Base-by-base conservation (phyloP, 2,329 filamentous ascomycete species). In the Xylaria hypoxylon region DNA sequence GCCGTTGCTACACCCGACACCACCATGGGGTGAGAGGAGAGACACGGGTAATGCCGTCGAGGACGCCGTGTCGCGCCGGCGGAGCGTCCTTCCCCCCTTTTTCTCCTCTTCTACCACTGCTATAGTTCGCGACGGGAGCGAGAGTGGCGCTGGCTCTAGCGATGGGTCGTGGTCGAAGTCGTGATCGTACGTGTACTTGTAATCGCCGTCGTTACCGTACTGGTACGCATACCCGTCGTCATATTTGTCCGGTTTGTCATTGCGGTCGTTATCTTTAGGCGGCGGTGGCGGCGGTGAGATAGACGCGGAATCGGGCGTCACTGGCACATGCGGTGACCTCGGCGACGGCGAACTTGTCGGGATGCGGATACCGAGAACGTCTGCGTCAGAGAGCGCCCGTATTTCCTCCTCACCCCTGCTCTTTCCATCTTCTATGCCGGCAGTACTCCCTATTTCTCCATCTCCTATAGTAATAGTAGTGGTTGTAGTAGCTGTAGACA, bases 141-240 rank as follows among this genome's bases (percentile, higher is more conserved):
- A 53, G 13, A 70, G 68, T 8, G 65, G 68, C 3, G 65, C 62
- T 7, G 65, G 65, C n/a, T 68, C 47, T 7, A 70, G 65, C 13
- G 65, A 61, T 17, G 42, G 33, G 35, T 68, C 64, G 24, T 65
- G 60, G 26, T 65, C 40, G 6, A n/a, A 10, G 19, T 38, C 53
- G 3, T 19, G 17, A 31, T 47, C 19, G 31, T 56, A 50, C 3
- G 13, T 11, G 8, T 24, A 35, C n/a, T 19, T n/a, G 8, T 38
- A 47, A 19, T n/a, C 31, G 5, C 44, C 19, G 10, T 52, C 24
- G 24, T 26, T 5, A 8, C 6, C 24, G 19, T 57, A 19, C 7
- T 15, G 35, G 35, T 38, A 3, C 35, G 10, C 35, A 38, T 38
- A 31, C 28, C 19, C 5, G 6, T 45, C 22, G 11, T 11, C 38